Percentiles rank a stretch among this genome's conserved stretches.
phyloP scores from a whole-genome alignment of 306 rosid genomes.

The Hippophae gyantsensis region DNA sequence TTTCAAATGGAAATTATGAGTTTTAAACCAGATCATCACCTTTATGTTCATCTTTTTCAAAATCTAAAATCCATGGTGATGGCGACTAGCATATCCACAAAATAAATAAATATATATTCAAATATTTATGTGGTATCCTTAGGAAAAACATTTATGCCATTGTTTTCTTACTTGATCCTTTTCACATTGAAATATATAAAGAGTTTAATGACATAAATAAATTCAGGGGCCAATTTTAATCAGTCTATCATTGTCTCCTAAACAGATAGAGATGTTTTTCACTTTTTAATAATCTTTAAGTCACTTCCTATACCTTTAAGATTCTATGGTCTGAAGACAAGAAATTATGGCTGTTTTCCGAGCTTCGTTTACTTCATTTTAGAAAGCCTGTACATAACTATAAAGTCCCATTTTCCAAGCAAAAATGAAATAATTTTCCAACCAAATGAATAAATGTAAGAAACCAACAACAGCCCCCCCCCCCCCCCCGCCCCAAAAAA shows the following conservation, averaged over 20 bases:
- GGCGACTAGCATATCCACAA: too few relatives aligned
- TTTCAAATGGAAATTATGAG: too few relatives aligned
- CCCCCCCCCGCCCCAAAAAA: too few relatives aligned
- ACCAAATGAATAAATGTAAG: too few relatives aligned
- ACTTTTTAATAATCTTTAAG: slow-evolving; percentile 33
- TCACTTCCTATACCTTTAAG: slow-evolving; percentile 13
- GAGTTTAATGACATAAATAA: slow-evolving; percentile 16
- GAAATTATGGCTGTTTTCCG: slow-evolving; percentile 24
- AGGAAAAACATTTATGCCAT: too few relatives aligned
- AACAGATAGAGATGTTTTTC: slow-evolving; percentile 34
- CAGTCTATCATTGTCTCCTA: slow-evolving; percentile 45
- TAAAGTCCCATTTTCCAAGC: too few relatives aligned
- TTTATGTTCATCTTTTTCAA: neutral
- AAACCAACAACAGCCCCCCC: too few relatives aligned
- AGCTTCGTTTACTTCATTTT: slow-evolving; percentile 14
- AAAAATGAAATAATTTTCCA: too few relatives aligned
- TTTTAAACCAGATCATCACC: too few relatives aligned
- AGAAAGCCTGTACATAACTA: neutral
- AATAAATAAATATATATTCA: too few relatives aligned
- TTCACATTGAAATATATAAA: neutral
- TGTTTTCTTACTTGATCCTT: too few relatives aligned
- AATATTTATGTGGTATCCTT: too few relatives aligned
- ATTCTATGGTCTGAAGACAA: slow-evolving; percentile 23
- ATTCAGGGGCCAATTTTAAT: slow-evolving; percentile 37
- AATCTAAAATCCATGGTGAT: neutral